A percentile compares a stretch with the other conserved stretches of the same genome.
Conservation (phyloP, 768 basidiomycete genomes). For the Harrya chromipes region DNA sequence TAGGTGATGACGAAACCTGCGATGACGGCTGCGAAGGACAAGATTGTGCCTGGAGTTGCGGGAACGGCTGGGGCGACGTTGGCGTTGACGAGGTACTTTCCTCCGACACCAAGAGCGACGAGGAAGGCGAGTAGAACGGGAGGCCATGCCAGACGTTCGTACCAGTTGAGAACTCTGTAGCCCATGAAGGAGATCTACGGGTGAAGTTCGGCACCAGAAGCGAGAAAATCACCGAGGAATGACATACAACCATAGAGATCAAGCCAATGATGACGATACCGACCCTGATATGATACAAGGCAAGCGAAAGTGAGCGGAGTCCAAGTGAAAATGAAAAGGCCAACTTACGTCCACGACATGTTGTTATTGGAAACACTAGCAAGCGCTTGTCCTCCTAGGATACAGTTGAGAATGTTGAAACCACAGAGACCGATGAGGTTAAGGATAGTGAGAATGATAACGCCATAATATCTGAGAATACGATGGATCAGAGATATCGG, state of each 20-base stretch:
- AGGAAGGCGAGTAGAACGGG: slow-evolving; percentile 74
- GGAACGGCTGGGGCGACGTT: slow-evolving; percentile 40
- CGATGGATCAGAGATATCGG: slow-evolving; percentile 15
- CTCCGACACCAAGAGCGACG: slow-evolving; percentile 70
- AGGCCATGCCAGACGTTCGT: slow-evolving; percentile 74
- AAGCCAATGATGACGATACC: slow-evolving; percentile 78
- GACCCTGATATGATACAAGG: slow-evolving; percentile 48
- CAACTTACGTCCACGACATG: slow-evolving; percentile 49
- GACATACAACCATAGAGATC: slow-evolving; percentile 57
- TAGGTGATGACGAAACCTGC: slow-evolving; percentile 74
- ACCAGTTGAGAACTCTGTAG: slow-evolving; percentile 62
- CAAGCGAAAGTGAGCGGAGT: slow-evolving; percentile 5
- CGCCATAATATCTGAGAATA: slow-evolving; percentile 48
- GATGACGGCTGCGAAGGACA: slow-evolving; percentile 66
- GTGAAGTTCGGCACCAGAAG: slow-evolving; percentile 1
- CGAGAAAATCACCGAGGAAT: neutral
- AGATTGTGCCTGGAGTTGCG: slow-evolving; percentile 49
- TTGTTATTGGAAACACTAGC: slow-evolving; percentile 49
- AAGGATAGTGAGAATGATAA: slow-evolving; percentile 48
- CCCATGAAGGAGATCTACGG: slow-evolving; percentile 63
- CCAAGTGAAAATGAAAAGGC: neutral
- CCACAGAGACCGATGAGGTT: slow-evolving; percentile 62
- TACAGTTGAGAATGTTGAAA: slow-evolving; percentile 63
- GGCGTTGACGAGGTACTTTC: slow-evolving; percentile 56
- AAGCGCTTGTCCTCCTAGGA: slow-evolving; percentile 67